phyloP scores from a whole-genome alignment of 75 land plant genomes.

The Picea sitchensis region DNA sequence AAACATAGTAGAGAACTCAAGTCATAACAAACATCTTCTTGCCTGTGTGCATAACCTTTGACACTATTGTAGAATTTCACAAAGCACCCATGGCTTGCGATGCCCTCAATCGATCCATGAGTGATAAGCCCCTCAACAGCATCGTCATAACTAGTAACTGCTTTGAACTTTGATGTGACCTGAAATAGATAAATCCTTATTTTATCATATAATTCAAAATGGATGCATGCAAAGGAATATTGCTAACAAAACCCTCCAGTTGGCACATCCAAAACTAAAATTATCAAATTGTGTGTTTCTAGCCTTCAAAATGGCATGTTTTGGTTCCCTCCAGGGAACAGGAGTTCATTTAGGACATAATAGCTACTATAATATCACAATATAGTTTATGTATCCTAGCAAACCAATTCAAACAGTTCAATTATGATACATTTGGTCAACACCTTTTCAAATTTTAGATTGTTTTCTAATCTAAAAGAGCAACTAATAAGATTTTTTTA shows the following conservation, averaged over 20 bases:
- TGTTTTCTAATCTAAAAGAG: background rate
- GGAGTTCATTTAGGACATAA: background rate
- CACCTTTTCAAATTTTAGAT: background rate
- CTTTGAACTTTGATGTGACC: conserved; percentile 77
- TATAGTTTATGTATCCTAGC: background rate
- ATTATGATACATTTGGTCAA: background rate
- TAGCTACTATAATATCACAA: background rate
- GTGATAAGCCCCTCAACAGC: conserved; percentile 82
- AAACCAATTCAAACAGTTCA: background rate
- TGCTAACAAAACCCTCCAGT: too few species aligned
- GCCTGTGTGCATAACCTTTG: conserved; percentile 87
- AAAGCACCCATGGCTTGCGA: conserved; percentile 92
- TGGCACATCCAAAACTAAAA: too few species aligned
- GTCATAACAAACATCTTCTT: background rate
- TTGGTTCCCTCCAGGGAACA: background rate
- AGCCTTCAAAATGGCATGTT: too few species aligned
- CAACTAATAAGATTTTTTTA: background rate
- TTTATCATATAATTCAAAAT: too few species aligned
- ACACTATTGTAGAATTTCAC: conserved; percentile 92
- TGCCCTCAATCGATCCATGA: conserved; percentile 97
- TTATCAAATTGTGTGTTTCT: too few species aligned
- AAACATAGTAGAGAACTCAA: too few species aligned
- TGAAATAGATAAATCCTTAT: conserved; percentile 16
- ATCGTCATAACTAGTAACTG: conserved; percentile 78
- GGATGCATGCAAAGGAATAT: too few species aligned